Percentiles rank a stretch among this genome's conserved stretches.
phyloP scores from a whole-genome alignment of 345 rosid genomes.

The Gossypium stocksii region DNA sequence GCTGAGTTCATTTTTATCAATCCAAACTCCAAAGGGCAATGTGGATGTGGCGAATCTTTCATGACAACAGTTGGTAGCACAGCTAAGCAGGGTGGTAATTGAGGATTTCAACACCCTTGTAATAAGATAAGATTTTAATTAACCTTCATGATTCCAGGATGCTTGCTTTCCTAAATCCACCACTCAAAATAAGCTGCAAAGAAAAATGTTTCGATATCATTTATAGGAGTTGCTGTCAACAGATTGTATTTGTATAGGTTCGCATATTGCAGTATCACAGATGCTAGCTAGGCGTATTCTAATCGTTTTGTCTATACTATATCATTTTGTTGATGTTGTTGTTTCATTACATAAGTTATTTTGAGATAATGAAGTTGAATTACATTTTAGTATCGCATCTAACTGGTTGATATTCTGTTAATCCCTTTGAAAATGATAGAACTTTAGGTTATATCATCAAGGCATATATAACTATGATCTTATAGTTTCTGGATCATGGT shows the following conservation, averaged over 20 bases:
- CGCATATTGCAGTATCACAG: background rate
- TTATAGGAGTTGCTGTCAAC: background rate
- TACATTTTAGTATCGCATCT: background rate
- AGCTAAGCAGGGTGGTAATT: slow-evolving; percentile 21
- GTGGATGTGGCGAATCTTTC: slow-evolving; percentile 76
- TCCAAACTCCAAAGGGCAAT: slow-evolving; percentile 67
- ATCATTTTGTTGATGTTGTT: background rate
- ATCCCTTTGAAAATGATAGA: background rate
- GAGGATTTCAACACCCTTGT: background rate
- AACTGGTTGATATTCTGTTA: background rate
- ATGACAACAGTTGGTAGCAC: slow-evolving; percentile 37
- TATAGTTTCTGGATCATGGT: no score
- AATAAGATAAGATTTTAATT: background rate
- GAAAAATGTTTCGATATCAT: background rate
- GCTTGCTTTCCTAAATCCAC: no score
- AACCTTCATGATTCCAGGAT: background rate
- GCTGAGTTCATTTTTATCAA: slow-evolving; percentile 62
- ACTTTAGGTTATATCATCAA: background rate
- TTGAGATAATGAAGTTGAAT: background rate
- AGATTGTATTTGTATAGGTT: background rate
- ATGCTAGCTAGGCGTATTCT: background rate
- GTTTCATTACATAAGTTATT: background rate
- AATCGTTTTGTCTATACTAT: background rate
- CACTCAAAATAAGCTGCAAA: background rate
- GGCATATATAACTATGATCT: no score